A percentile compares a stretch with the other conserved stretches of the same genome.
These are phyloP conservation scores for Patellifolia procumbens DNA, from an alignment of 179 eudicot genomes.

Conservation along the genomic window DNA sequence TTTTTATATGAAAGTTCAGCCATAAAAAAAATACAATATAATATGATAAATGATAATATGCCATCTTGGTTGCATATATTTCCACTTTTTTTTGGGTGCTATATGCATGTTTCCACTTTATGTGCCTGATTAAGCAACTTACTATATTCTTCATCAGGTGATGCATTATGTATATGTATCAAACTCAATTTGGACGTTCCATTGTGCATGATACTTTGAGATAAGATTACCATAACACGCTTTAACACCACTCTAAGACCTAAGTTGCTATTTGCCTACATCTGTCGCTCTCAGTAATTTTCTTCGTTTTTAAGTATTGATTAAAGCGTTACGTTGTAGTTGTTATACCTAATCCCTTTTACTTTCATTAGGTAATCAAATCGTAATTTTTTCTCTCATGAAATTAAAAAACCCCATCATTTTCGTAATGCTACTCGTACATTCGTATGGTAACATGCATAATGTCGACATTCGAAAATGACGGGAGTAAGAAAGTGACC, in stretches of 20 bases:
- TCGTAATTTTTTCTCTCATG: not conserved
- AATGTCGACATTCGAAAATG: slow-evolving; percentile 30
- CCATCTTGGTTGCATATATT: too few species aligned
- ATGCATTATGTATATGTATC: not conserved
- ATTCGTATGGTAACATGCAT: slow-evolving; percentile 12
- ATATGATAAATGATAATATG: too few species aligned
- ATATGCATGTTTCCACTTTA: slow-evolving; percentile 12
- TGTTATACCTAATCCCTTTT: not conserved
- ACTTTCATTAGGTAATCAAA: slow-evolving; percentile 11
- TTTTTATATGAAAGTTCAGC: too few species aligned
- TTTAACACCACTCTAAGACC: not conserved
- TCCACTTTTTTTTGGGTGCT: too few species aligned
- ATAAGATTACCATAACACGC: slow-evolving; percentile 10
- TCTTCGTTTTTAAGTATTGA: not conserved
- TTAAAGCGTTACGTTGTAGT: slow-evolving; percentile 19
- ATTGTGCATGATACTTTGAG: slow-evolving; percentile 14
- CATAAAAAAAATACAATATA: too few species aligned
- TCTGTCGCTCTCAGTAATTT: not conserved
- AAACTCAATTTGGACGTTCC: not conserved
- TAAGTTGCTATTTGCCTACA: not conserved
- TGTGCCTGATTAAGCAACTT: not conserved
- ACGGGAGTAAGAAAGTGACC: slow-evolving; percentile 29
- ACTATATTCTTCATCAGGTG: too few species aligned
- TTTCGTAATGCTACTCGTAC: not conserved
- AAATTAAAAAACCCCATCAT: not conserved